Percentiles rank a stretch among this genome's conserved stretches.
These are phyloP conservation scores for Podospora anserina DNA, from an alignment of 495 filamentous ascomycete genomes.

Conservation along the genomic window DNA sequence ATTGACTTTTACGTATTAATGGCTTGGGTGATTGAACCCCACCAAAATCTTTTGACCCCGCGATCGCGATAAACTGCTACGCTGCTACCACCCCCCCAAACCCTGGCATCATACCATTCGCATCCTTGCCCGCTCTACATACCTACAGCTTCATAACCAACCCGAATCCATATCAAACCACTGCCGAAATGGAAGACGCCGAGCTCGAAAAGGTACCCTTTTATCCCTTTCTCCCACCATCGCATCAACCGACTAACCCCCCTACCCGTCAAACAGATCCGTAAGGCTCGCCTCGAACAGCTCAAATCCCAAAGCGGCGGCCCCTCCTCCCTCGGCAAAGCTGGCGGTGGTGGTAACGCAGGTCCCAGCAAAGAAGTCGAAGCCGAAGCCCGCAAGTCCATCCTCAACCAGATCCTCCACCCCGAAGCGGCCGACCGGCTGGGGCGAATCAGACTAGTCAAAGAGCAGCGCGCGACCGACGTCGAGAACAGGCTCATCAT, in stretches of 20 bases:
- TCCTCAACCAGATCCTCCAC: constrained; percentile 87
- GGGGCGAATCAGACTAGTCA: constrained; percentile 91
- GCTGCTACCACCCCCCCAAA: neutral
- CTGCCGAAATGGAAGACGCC: constrained; percentile 70
- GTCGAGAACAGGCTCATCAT: constrained; percentile 91
- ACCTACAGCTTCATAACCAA: neutral
- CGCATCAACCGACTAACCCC: neutral
- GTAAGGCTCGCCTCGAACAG: constrained; percentile 85
- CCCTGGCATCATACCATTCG: neutral
- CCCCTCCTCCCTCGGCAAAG: constrained; percentile 36
- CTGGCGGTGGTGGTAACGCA: constrained; percentile 47
- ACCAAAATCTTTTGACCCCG: constrained; percentile 6
- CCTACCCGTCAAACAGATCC: constrained; percentile 55
- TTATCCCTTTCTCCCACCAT: neutral
- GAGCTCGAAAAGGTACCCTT: constrained; percentile 71
- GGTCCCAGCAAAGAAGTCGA: constrained; percentile 50
- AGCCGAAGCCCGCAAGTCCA: constrained; percentile 68
- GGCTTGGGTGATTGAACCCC: neutral
- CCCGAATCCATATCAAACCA: neutral
- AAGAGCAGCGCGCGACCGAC: constrained; percentile 83
- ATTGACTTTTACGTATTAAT: neutral
- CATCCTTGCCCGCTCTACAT: neutral
- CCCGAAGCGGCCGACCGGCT: constrained; percentile 92
- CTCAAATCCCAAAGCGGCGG: constrained; percentile 66
- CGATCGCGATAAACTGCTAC: neutral